These are phyloP conservation scores for Agapanthus africanus DNA, from an alignment of 106 monocot genomes.

Conservation along the genomic window DNA sequence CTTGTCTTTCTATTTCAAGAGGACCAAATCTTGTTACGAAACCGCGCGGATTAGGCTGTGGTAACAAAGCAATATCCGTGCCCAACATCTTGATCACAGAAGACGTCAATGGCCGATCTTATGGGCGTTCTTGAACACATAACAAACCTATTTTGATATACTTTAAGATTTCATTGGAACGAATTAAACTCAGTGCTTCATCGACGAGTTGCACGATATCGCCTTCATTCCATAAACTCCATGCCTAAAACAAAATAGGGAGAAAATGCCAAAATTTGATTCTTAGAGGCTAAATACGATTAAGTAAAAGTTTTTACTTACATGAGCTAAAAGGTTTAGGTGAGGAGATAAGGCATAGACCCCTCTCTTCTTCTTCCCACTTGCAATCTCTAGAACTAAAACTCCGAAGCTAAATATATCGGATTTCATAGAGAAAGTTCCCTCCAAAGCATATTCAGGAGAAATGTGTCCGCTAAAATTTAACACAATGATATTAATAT, in stretches of 20 bases:
- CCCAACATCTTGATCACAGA: conserved; percentile 1
- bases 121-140: conserved; percentile 6
- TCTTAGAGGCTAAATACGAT: too few relatives aligned
- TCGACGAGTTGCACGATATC: conserved; percentile 3
- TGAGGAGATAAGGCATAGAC: neutral
- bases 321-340: neutral
- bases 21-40: neutral
- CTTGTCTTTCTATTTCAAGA: too few relatives aligned
- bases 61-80: conserved; percentile 1
- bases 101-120: conserved; percentile 11
- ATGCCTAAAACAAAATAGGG: too few relatives aligned
- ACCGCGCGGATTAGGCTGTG: conserved; percentile 8
- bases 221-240: conserved; percentile 14
- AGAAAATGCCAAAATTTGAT: too few relatives aligned
- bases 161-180: neutral
- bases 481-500: too few relatives aligned
- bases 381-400: neutral
- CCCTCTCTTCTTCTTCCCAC: neutral
- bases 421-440: neutral
- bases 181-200: neutral
- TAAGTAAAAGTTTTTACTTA: too few relatives aligned
- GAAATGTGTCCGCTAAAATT: neutral
- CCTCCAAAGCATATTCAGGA: neutral
- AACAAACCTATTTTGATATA: conserved; percentile 1
- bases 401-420: neutral